Conservation (phyloP, 192 early-diverging fungal species). For the Chytriomyces sp. region DNA sequence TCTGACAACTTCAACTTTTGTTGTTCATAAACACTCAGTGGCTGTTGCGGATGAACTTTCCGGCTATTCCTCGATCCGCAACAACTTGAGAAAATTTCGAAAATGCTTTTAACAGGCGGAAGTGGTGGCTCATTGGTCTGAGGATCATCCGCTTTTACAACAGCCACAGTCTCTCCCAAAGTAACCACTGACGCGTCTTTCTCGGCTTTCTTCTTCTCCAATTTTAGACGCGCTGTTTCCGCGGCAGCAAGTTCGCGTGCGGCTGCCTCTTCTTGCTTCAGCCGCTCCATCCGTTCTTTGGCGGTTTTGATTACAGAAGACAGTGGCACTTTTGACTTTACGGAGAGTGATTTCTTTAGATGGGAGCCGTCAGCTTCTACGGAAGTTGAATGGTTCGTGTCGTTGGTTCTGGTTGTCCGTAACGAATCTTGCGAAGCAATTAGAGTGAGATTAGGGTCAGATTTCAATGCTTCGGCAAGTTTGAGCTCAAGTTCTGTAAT, state of each 20-base stretch:
- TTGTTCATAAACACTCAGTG: constrained; percentile 8
- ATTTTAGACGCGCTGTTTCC: background rate
- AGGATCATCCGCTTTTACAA: background rate
- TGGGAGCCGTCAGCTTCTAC: background rate
- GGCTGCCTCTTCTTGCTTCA: background rate
- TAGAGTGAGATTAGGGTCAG: constrained; percentile 9
- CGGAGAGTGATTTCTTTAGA: background rate
- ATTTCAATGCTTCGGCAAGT: background rate
- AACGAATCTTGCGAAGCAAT: background rate
- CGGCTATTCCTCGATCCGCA: background rate
- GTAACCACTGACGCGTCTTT: background rate
- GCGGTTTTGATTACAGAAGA: constrained; percentile 17
- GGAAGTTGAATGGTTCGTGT: background rate
- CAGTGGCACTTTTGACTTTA: constrained; percentile 11
- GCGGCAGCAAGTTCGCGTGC: background rate
- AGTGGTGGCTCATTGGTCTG: background rate
- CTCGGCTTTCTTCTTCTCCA: background rate
- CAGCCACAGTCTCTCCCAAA: background rate
- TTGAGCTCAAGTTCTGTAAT: constrained; percentile 10
- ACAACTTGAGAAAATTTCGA: constrained; percentile 4
- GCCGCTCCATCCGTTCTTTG: background rate
- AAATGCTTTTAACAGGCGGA: background rate
- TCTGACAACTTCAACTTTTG: background rate
- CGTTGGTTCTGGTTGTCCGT: background rate
- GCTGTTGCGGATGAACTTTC: background rate